Conservation (phyloP, 257 asterid species). For the Parsonsia alboflavescens region DNA sequence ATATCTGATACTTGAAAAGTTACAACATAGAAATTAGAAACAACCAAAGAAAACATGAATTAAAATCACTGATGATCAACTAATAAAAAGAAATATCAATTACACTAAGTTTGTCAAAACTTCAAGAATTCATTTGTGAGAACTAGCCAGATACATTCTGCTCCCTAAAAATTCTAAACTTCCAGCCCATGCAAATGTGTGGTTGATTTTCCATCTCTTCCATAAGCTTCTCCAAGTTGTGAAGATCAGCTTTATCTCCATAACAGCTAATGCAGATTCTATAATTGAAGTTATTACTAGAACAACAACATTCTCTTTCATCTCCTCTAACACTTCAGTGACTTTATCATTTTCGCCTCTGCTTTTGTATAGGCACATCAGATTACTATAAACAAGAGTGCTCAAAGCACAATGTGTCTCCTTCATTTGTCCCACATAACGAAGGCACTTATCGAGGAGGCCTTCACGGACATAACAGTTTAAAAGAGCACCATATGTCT, state of each 20-base stretch:
- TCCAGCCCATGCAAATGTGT: conserved; percentile 39
- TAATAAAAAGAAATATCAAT: too few relatives aligned
- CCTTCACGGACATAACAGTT: conserved; percentile 48
- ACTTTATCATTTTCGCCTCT: conserved; percentile 42
- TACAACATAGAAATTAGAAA: too few relatives aligned
- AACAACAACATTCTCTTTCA: conserved; percentile 40
- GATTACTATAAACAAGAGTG: conserved; percentile 49
- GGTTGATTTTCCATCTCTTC: conserved; percentile 41
- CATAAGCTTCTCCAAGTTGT: conserved; percentile 48
- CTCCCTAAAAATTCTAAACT: too few relatives aligned
- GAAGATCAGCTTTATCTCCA: conserved; percentile 45
- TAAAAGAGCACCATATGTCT: conserved; percentile 56
- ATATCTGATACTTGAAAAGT: too few relatives aligned
- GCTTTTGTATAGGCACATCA: conserved; percentile 54
- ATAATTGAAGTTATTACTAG: conserved; percentile 56
- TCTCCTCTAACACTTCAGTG: conserved; percentile 40
- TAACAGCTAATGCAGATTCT: conserved; percentile 44
- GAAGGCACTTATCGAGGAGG: conserved; percentile 35
- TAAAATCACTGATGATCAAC: too few relatives aligned
- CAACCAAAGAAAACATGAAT: too few relatives aligned
- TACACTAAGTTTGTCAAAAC: too few relatives aligned
- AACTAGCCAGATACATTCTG: too few relatives aligned
- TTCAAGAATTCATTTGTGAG: too few relatives aligned
- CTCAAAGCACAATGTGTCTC: conserved; percentile 36
- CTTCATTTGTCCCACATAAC: conserved; percentile 48